These are phyloP conservation scores for Trichoderma lentiforme DNA, from an alignment of 2,329 filamentous ascomycete species.

Conservation along the genomic window DNA sequence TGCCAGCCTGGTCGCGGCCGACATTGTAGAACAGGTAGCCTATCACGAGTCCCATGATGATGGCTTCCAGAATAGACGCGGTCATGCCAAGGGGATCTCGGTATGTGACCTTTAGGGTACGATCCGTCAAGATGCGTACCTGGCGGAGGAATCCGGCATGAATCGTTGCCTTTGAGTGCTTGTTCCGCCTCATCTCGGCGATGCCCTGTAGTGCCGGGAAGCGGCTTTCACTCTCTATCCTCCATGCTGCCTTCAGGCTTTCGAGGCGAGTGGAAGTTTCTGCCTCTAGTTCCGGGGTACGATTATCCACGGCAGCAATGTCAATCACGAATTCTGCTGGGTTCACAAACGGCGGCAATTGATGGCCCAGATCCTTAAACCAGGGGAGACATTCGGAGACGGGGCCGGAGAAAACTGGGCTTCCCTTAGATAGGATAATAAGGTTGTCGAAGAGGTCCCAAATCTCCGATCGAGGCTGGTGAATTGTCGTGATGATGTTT, in stretches of 20 bases:
- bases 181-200: conserved; percentile 15
- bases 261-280: conserved; percentile 58
- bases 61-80: conserved; percentile 65
- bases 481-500: conserved; percentile 71
- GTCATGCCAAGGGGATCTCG: conserved; percentile 75
- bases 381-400: conserved; percentile 58
- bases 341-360: conserved; percentile 69
- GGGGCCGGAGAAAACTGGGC: conserved; percentile 64
- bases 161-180: conserved; percentile 30
- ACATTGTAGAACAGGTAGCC: conserved; percentile 72
- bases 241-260: conserved; percentile 61
- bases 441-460: conserved; percentile 74
- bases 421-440: conserved; percentile 64
- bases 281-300: conserved; percentile 62
- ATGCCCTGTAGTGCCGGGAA: conserved; percentile 25
- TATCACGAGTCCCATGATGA: conserved; percentile 66
- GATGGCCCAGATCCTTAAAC: conserved; percentile 59
- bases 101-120: conserved; percentile 68
- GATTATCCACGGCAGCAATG: conserved; percentile 69
- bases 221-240: conserved; percentile 32
- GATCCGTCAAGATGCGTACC: conserved; percentile 60
- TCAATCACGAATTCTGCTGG: conserved; percentile 76
- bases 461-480: conserved; percentile 75
- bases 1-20: conserved; percentile 63
- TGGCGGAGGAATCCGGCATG: conserved; percentile 61